Percentiles rank a stretch among this genome's conserved stretches.
Evolutionary conservation across 371 early-diverging fungal species (phyloP).

Genomic region (Coemansia sp.): DNA sequence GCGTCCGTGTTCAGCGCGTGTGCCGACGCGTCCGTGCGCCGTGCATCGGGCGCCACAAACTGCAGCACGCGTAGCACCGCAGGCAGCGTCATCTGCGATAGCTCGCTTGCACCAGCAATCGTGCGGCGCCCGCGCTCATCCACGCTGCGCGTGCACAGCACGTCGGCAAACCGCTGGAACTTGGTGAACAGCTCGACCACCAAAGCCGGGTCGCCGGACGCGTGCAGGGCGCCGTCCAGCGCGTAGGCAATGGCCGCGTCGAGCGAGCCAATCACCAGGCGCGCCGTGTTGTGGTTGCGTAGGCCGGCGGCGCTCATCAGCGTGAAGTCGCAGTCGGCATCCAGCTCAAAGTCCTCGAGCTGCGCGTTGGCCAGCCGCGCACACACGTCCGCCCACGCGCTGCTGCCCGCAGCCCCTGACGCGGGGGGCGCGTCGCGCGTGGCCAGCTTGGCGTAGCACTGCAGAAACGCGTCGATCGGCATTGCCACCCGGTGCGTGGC

Average conservation of each 20-base stretch:
- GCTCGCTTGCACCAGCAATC: constrained; percentile 11
- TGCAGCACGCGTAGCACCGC: constrained; percentile 5
- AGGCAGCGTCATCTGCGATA: constrained; percentile 23
- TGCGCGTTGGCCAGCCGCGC: constrained; percentile 24
- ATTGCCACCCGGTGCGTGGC: constrained; percentile 21
- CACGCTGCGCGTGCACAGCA: constrained; percentile 30
- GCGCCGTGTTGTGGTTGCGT: constrained; percentile 36
- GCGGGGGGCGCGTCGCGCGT: too few species aligned
- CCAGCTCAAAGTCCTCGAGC: constrained; percentile 47
- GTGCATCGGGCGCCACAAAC: constrained; percentile 24
- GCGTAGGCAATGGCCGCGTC: constrained; percentile 27
- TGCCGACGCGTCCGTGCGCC: not conserved
- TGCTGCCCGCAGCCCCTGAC: too few species aligned
- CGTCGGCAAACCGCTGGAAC: constrained; percentile 25
- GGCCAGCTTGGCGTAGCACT: constrained; percentile 29
- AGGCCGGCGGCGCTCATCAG: constrained; percentile 19
- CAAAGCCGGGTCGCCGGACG: constrained; percentile 6
- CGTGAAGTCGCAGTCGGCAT: constrained; percentile 34
- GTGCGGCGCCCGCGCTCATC: constrained; percentile 28
- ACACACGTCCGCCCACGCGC: constrained; percentile 28
- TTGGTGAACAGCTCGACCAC: constrained; percentile 30
- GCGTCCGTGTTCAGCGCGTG: constrained; percentile 14
- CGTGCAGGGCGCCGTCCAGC: not conserved
- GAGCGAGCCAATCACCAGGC: constrained; percentile 31
- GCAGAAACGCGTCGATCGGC: constrained; percentile 32